A percentile compares a stretch with the other conserved stretches of the same genome.
These are phyloP conservation scores for Cladosporium sp. DNA, from an alignment of 2,329 filamentous ascomycete genomes.

Conservation along the genomic window DNA sequence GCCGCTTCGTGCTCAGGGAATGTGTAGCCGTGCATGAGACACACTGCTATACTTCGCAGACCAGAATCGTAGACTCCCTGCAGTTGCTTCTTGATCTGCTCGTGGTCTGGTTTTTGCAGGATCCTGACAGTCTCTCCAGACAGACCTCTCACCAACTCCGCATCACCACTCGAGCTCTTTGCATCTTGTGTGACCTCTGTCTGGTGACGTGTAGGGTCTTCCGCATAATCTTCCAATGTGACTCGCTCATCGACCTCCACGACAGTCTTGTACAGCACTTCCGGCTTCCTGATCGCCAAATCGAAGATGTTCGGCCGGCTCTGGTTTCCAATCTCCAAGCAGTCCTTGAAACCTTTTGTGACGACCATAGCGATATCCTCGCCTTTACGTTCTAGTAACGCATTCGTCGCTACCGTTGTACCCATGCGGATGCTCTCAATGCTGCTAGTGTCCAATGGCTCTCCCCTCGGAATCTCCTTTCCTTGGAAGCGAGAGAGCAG, in stretches of 20 bases:
- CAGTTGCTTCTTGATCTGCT: conserved; percentile 56
- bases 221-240: conserved; percentile 86
- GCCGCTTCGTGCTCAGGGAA: conserved; percentile 81
- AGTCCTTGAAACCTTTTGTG: conserved; percentile 83
- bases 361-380: conserved; percentile 84
- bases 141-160: conserved; percentile 63
- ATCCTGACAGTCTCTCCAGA: conserved; percentile 73
- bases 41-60: conserved; percentile 80
- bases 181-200: conserved; percentile 51
- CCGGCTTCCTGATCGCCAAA: conserved; percentile 78
- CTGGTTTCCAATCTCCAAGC: conserved; percentile 85
- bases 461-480: conserved; percentile 72
- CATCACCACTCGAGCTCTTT: conserved; percentile 29
- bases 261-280: conserved; percentile 78
- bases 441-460: conserved; percentile 72
- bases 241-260: conserved; percentile 90
- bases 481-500: conserved; percentile 74
- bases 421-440: conserved; percentile 95
- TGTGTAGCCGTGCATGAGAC: conserved; percentile 88
- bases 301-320: conserved; percentile 87
- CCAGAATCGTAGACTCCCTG: conserved; percentile 65
- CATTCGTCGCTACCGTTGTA: conserved; percentile 91
- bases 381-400: conserved; percentile 82
- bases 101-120: conserved; percentile 57
- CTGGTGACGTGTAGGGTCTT: conserved; percentile 67